A percentile compares a stretch with the other conserved stretches of the same genome.
Conservation (phyloP, 805 yeast genomes). For the Saturnispora sanitii region DNA sequence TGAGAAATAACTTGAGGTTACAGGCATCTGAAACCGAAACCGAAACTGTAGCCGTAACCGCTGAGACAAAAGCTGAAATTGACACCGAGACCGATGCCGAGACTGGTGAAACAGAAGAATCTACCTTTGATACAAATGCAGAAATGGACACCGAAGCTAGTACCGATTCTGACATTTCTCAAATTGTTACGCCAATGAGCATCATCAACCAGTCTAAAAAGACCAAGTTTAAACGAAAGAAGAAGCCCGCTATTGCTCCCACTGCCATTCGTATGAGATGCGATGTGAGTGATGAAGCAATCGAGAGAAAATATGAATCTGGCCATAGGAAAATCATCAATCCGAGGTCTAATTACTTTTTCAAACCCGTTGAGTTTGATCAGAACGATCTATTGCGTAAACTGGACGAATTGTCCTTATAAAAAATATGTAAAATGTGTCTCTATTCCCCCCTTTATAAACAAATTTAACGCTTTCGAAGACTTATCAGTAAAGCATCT, state of each 20-base stretch:
- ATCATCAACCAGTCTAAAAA: slow-evolving; percentile 2
- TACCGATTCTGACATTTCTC: no score
- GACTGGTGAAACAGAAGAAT: slow-evolving; percentile 1
- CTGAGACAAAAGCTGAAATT: neutral
- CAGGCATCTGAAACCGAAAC: neutral
- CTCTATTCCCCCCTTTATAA: no score
- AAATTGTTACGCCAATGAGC: no score
- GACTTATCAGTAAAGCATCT: no score
- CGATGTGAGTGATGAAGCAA: slow-evolving; percentile 13
- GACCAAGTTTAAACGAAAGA: slow-evolving; percentile 6
- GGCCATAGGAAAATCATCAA: slow-evolving; percentile 1
- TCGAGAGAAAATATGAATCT: slow-evolving; percentile 7
- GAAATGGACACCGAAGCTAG: neutral
- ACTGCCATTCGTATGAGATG: slow-evolving; percentile 11
- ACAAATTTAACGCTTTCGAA: no score
- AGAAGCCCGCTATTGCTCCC: slow-evolving; percentile 3
- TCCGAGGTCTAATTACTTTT: slow-evolving; percentile 12
- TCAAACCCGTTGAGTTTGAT: slow-evolving; percentile 11
- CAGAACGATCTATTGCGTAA: slow-evolving; percentile 6
- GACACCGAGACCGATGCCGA: neutral
- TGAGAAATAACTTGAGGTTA: slow-evolving; percentile 17
- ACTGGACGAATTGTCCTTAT: slow-evolving; percentile 10
- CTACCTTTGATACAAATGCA: neutral
- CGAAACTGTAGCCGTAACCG: neutral
- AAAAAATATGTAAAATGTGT: neutral